Evolutionary conservation across 257 asterid genomes (phyloP).

Genomic region (Salvia hispanica): DNA sequence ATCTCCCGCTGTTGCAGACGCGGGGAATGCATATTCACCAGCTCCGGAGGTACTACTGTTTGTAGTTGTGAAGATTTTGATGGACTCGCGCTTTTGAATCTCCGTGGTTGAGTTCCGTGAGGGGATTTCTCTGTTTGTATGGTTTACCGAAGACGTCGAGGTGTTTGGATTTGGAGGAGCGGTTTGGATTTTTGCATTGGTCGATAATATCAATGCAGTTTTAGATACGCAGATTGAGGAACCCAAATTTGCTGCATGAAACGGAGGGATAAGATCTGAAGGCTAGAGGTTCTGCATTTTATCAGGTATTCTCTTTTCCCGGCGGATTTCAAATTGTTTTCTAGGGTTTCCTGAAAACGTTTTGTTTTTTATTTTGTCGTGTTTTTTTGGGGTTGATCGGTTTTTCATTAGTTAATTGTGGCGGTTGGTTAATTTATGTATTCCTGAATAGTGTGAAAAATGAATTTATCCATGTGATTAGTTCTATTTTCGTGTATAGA

Average conservation of each 20-base stretch:
- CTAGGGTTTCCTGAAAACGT: constrained; percentile 20
- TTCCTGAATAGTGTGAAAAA: not conserved
- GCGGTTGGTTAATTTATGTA: constrained; percentile 1
- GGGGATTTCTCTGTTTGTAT: constrained; percentile 11
- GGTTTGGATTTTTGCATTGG: constrained; percentile 35
- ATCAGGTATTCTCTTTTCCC: constrained; percentile 38
- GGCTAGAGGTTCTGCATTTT: constrained; percentile 38
- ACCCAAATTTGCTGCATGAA: constrained; percentile 42
- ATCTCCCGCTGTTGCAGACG: constrained; percentile 9
- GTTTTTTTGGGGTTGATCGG: constrained; percentile 20
- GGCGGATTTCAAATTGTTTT: constrained; percentile 17
- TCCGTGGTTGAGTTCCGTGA: constrained; percentile 19
- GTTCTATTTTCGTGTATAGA: constrained; percentile 24
- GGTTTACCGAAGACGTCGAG: constrained; percentile 24
- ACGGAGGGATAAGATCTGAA: constrained; percentile 65
- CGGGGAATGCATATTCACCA: constrained; percentile 25
- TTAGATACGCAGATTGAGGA: constrained; percentile 35
- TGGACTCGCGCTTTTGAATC: constrained; percentile 12
- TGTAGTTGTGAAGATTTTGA: constrained; percentile 19
- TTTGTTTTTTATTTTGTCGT: constrained; percentile 1
- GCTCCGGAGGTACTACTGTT: constrained; percentile 19
- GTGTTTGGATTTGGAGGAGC: constrained; percentile 22
- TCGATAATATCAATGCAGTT: constrained; percentile 56
- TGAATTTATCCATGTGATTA: constrained; percentile 24
- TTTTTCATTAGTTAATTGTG: constrained; percentile 18